phyloP scores from a whole-genome alignment of 306 rosid genomes.

The Fagus crenata region DNA sequence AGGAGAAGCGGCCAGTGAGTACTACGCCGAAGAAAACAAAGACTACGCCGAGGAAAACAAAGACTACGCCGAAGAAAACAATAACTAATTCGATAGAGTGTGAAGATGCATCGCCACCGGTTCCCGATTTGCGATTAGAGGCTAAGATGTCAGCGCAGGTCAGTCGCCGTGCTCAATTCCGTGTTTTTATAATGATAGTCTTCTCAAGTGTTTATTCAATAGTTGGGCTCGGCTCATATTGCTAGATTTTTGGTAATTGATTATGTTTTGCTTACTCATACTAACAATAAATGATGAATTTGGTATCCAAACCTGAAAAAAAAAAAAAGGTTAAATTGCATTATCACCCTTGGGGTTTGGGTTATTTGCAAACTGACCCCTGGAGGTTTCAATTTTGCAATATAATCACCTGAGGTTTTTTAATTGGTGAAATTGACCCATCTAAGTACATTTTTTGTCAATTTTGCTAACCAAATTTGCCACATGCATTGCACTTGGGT shows the following conservation, averaged over 20 bases:
- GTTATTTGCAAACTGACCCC: too few relatives aligned
- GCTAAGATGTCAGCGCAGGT: constrained; percentile 69
- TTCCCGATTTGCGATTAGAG: constrained; percentile 61
- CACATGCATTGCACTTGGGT: too few relatives aligned
- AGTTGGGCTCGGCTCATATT: not conserved
- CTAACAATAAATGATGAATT: not conserved
- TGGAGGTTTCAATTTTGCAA: too few relatives aligned
- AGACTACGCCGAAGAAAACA: constrained; percentile 52
- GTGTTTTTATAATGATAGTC: not conserved
- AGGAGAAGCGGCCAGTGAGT: constrained; percentile 34
- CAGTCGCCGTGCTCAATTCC: constrained; percentile 20
- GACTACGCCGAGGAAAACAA: not conserved
- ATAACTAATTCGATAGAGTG: constrained; percentile 18
- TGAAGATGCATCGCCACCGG: constrained; percentile 35
- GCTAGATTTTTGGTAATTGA: not conserved
- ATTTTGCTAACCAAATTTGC: too few relatives aligned
- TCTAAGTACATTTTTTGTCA: too few relatives aligned
- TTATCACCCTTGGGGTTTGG: too few relatives aligned
- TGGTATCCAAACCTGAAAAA: not conserved
- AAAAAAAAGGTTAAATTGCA: too few relatives aligned
- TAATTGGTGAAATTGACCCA: too few relatives aligned
- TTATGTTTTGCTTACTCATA: not conserved
- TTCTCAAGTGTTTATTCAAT: not conserved
- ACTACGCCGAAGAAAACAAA: constrained; percentile 52
- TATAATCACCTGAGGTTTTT: too few relatives aligned